Evolutionary conservation across 2,329 filamentous ascomycete genomes (phyloP).

Genomic region (Tolypocladium endophyticum): DNA sequence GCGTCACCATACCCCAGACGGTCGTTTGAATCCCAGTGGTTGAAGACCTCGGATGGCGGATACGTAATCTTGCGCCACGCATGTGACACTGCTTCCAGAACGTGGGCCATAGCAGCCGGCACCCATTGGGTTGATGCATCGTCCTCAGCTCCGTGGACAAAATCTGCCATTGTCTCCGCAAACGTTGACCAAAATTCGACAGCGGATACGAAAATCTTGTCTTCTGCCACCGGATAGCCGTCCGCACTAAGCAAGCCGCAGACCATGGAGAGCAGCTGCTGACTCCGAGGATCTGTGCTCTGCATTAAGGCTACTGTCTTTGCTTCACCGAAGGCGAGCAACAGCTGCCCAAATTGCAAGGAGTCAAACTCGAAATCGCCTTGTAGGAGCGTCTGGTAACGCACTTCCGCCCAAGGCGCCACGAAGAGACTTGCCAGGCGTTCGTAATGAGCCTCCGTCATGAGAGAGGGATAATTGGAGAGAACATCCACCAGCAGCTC

Average conservation of each 20-base stretch:
- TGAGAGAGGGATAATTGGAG: slow-evolving; percentile 52
- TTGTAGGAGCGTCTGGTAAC: slow-evolving; percentile 42
- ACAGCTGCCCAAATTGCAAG: slow-evolving; percentile 54
- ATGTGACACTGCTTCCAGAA: slow-evolving; percentile 54
- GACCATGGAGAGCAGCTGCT: slow-evolving; percentile 46
- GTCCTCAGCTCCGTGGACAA: slow-evolving; percentile 36
- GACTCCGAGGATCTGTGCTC: slow-evolving; percentile 35
- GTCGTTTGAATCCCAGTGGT: slow-evolving; percentile 60
- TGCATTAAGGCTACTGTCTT: slow-evolving; percentile 50
- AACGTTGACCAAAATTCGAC: slow-evolving; percentile 77
- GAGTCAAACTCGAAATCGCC: slow-evolving; percentile 55
- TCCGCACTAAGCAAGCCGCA: slow-evolving; percentile 54
- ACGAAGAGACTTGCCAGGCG: slow-evolving; percentile 49
- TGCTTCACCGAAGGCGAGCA: slow-evolving; percentile 60
- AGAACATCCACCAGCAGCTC: slow-evolving; percentile 58
- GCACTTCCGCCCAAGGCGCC: slow-evolving; percentile 45
- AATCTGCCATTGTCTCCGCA: slow-evolving; percentile 57
- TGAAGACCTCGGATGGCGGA: slow-evolving; percentile 45
- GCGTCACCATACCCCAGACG: slow-evolving; percentile 60
- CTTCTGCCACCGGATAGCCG: slow-evolving; percentile 60
- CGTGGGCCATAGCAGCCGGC: slow-evolving; percentile 42
- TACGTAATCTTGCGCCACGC: slow-evolving; percentile 62
- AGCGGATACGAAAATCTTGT: slow-evolving; percentile 62
- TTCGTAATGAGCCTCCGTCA: slow-evolving; percentile 46
- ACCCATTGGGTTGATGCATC: slow-evolving; percentile 43